Evolutionary conservation across 2,329 filamentous ascomycete genomes (phyloP), one percentile per base, ranked within the genome.

Genomic region (Fusarium anguioides): DNA sequence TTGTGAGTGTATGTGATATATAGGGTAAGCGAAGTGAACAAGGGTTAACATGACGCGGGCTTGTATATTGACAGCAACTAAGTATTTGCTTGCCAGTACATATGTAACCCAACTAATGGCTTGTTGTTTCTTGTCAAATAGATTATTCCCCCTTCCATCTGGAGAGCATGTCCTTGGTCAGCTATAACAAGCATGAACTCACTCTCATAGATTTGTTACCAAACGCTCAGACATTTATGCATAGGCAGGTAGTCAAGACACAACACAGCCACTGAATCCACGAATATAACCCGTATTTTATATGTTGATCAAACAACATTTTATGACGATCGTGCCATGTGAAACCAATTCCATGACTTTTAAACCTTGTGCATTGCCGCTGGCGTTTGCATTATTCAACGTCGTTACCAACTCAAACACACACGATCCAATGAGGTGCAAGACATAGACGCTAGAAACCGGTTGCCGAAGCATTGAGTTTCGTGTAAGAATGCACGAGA

Each of bases 331-430:
- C 26, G 31, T 18, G 37, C 20, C n/a, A 41, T 42, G 15, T 63
- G 36, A 47, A 62, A 63, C 57, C 7, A 41, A 23, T 15, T 37
- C 41, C 26, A 24, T 62, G 29, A 56, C 57, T 24, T n/a, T 46
- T 33, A 20, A 29, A 47, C 39, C 21, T 45, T 27, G 23, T 41
- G 20, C 24, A 35, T 21, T 41, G 36, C 40, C 51, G 37, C 41
- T 41, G 57, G 44, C 33, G 39, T 60, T 17, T 31, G 27, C 24
- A 59, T 23, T 24, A 44, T 53, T 18, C 27, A 61, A 47, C 41
- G 48, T 57, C 33, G 27, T 29, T 44, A 47, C 17, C 12, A 41
- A 37, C 23, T 12, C 17, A n/a, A 29, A 44, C 31, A 29, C 14
- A 36, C 14, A 37, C 23, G 41, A 47, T 37, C 57, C 57, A 62